Conservation (phyloP, 768 basidiomycete species). For the Chalciporus piperatus region DNA sequence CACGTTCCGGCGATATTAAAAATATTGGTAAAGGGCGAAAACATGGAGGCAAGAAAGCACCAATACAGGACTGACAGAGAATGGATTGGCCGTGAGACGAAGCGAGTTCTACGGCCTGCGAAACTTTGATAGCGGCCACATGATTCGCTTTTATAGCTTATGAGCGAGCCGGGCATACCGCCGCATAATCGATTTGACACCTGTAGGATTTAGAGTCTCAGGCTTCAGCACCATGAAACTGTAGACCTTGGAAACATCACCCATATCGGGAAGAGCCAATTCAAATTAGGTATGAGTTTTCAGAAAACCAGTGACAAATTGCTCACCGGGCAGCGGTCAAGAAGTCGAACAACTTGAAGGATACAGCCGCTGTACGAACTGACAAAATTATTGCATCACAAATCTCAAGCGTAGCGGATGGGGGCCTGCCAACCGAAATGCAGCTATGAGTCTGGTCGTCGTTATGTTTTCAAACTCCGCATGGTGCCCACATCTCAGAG, state of each 20-base stretch:
- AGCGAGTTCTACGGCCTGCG: slow-evolving; percentile 10
- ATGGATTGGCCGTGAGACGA: slow-evolving; percentile 26
- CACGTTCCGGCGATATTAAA: slow-evolving; percentile 29
- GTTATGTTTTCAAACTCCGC: too few relatives aligned
- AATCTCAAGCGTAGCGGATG: too few relatives aligned
- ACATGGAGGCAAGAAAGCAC: too few relatives aligned
- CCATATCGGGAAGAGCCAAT: background rate
- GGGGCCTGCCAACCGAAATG: too few relatives aligned
- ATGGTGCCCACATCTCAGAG: too few relatives aligned
- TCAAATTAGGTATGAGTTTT: background rate
- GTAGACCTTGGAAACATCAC: slow-evolving; percentile 2
- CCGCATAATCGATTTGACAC: slow-evolving; percentile 2
- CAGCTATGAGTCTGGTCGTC: too few relatives aligned
- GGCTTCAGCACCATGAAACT: slow-evolving; percentile 12
- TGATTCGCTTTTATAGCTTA: slow-evolving; percentile 12
- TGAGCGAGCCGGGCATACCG: slow-evolving; percentile 3
- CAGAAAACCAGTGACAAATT: too few relatives aligned
- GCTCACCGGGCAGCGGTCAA: too few relatives aligned
- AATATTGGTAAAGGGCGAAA: too few relatives aligned
- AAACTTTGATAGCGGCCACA: slow-evolving; percentile 11
- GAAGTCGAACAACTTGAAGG: too few relatives aligned
- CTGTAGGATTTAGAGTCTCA: slow-evolving; percentile 7
- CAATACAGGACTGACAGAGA: background rate
- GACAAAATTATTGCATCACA: too few relatives aligned
- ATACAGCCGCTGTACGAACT: too few relatives aligned